A percentile compares a stretch with the other conserved stretches of the same genome.
Conservation (phyloP, 805 yeast species). For the Starmerella asiatica region DNA sequence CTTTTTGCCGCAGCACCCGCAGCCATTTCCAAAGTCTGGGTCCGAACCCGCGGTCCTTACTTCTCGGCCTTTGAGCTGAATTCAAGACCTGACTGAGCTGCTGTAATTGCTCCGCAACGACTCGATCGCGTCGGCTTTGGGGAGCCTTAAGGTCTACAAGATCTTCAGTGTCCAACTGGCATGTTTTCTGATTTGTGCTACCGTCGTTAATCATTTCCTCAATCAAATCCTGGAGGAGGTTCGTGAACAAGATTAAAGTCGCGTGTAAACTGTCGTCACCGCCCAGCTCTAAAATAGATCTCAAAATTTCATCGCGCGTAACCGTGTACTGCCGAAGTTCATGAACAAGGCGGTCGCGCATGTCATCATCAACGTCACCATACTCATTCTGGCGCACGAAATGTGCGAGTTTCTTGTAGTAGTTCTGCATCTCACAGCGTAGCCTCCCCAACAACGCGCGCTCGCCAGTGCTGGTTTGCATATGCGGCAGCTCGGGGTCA, state of each 20-base stretch:
- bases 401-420: not conserved
- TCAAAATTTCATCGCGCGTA: slow-evolving; percentile 5
- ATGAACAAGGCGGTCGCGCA: not conserved
- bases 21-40: slow-evolving; percentile 29
- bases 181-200: not conserved
- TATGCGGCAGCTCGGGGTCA: slow-evolving; percentile 20
- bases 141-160: not conserved
- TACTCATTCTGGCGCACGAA: not conserved
- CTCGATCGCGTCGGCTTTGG: not conserved
- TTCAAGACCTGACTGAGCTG: slow-evolving; percentile 14
- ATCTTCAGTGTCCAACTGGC: not conserved
- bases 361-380: not conserved
- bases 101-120: slow-evolving; percentile 6
- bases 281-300: slow-evolving; percentile 21
- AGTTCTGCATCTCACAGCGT: not conserved
- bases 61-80: slow-evolving; percentile 14
- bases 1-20: slow-evolving; percentile 44
- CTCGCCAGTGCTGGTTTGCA: not conserved
- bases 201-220: slow-evolving; percentile 33
- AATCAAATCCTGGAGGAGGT: slow-evolving; percentile 49
- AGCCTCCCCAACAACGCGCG: slow-evolving; percentile 1
- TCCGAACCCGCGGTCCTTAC: slow-evolving; percentile 13
- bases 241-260: slow-evolving; percentile 66
- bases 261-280: slow-evolving; percentile 76
- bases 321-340: slow-evolving; percentile 2